These are phyloP conservation scores for Mycena floridula DNA, from an alignment of 768 basidiomycete genomes.

Conservation along the genomic window DNA sequence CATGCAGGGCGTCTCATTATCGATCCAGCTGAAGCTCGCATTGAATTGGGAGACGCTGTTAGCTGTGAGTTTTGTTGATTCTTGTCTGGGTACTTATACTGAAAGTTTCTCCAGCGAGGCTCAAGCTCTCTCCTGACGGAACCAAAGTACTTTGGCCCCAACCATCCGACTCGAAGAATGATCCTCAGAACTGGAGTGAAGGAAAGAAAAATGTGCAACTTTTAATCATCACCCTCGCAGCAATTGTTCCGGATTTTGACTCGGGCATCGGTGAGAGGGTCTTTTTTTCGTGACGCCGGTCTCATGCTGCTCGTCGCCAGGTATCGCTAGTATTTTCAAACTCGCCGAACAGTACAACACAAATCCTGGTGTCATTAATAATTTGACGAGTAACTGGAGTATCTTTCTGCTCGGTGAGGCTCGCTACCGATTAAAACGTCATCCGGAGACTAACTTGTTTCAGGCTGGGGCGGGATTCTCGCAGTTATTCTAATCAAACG, in stretches of 20 bases:
- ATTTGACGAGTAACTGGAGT: conserved; percentile 62
- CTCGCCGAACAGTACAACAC: conserved; percentile 44
- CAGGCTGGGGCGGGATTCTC: conserved; percentile 54
- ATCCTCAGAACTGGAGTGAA: conserved; percentile 38
- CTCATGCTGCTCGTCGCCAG: conserved; percentile 23
- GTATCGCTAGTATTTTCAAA: conserved; percentile 57
- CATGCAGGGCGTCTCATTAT: conserved; percentile 55
- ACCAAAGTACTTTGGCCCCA: conserved; percentile 66
- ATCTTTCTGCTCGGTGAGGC: conserved; percentile 58
- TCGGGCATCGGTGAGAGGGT: conserved; percentile 48
- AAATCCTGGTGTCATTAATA: conserved; percentile 51
- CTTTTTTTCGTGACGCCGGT: neutral
- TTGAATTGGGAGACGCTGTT: neutral
- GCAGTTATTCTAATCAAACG: conserved; percentile 62
- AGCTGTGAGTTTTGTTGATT: neutral
- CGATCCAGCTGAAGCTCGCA: too few relatives aligned
- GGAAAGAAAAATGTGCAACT: conserved; percentile 50
- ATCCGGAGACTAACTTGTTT: neutral
- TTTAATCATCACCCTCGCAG: conserved; percentile 55
- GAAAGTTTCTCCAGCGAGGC: conserved; percentile 41
- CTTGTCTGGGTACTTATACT: too few relatives aligned
- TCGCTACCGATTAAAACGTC: conserved; percentile 1
- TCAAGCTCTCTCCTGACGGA: conserved; percentile 55
- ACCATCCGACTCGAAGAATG: conserved; percentile 37
- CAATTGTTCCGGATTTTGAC: conserved; percentile 63